Base-by-base conservation (phyloP, 306 rosid genomes). In the Cucurbita pepo region DNA sequence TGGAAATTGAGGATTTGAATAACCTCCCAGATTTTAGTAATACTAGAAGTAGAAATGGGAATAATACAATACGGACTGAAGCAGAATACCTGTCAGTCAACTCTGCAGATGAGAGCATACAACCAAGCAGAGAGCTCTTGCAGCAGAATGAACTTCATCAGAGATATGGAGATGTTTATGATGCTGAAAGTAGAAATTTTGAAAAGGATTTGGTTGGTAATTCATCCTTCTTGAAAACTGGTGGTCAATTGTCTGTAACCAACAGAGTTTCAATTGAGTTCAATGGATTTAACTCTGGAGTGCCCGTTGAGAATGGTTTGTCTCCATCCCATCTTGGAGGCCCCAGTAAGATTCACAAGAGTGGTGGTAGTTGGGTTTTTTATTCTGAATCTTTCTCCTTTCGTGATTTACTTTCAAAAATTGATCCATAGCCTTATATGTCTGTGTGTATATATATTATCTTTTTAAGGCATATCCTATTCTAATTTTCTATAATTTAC, bases 321-420 rank as follows among this genome's bases (percentile, higher is more conserved):
- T 65, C 69, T 61, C 50, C 82, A 22, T 74, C 76, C 64, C 56
- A 52, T 57, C 85, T 71, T 64, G 78, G 69, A 21, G 80, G 71
- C 59, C 67, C 76, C 43, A 47, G 53, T 5, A 75, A 81, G 72
- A 82, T 79, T 71, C 75, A 57, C 62, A 84, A 48, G 77, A 78
- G 22, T 56, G 77, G 64, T 70, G 83, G 81, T 80, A 79, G 75
- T 66, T 71, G 89, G 85, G 88, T 83, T 87, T 84, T 3, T 6
- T 91, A 78, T 18, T 74, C 51, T 52, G 77, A 56, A 75, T 47
- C 64, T 64, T 5, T 64, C 51, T 52, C 66, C 50, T 57, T 37
- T 62, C 25, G 11, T 66, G 18, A 66, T 66, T 66, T 43, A 66
- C 11, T 66, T 19, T 6, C 0, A 65, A 65, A 65, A 44, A 65